Evolutionary conservation across 306 rosid species (phyloP).

Genomic region (Gillenia trifoliata): DNA sequence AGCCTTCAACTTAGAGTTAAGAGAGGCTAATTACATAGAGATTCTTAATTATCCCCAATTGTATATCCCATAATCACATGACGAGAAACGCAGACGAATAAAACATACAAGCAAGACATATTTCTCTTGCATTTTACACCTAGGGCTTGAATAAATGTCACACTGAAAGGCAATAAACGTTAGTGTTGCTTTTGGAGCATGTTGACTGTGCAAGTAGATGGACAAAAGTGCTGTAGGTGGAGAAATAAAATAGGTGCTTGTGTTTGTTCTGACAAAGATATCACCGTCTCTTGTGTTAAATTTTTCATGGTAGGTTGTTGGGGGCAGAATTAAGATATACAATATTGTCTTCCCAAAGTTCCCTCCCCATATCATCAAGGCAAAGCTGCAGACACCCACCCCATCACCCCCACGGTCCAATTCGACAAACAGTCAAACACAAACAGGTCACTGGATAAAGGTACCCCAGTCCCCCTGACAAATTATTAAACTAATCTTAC

Average conservation of each 20-base stretch:
- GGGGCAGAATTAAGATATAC: neutral
- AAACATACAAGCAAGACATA: neutral
- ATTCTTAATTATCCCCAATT: too few relatives aligned
- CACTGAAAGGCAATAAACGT: neutral
- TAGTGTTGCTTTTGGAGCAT: neutral
- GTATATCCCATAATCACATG: too few relatives aligned
- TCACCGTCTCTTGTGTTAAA: neutral
- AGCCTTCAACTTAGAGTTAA: neutral
- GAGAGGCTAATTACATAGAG: neutral
- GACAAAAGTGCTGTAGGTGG: neutral
- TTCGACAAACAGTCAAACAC: constrained; percentile 33
- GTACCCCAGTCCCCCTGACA: neutral
- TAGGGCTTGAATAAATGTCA: neutral
- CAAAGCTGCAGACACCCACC: constrained; percentile 20
- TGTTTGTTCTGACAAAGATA: neutral
- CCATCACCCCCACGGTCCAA: constrained; percentile 23
- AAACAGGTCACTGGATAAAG: constrained; percentile 28
- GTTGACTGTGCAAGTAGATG: neutral
- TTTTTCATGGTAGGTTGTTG: neutral
- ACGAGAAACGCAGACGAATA: too few relatives aligned
- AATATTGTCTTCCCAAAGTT: constrained; percentile 4
- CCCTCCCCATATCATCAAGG: neutral
- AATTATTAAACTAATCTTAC: neutral
- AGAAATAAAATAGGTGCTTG: neutral
- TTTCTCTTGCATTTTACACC: neutral